Conservation (phyloP, 1,139 yeast species). For the Pichia cactophila region DNA sequence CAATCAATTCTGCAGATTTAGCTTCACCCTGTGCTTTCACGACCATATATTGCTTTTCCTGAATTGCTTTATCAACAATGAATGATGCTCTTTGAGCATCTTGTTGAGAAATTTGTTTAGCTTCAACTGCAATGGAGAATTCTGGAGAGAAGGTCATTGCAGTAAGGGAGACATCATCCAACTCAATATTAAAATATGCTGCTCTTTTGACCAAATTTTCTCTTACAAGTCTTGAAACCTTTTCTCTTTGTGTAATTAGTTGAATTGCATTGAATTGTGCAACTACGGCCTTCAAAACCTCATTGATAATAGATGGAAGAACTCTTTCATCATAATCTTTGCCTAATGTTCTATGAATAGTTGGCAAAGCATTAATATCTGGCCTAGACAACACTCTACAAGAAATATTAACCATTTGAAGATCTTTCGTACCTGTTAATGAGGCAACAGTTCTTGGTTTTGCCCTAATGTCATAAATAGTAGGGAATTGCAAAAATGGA, state of each 20-base stretch:
- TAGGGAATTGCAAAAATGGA: conserved; percentile 94
- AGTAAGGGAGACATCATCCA: conserved; percentile 95
- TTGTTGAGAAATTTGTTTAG: conserved; percentile 98
- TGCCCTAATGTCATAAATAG: conserved; percentile 91
- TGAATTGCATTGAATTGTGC: conserved; percentile 98
- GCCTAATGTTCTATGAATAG: conserved; percentile 86
- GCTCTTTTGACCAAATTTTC: conserved; percentile 92
- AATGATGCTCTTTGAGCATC: conserved; percentile 98
- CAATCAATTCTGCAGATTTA: conserved; percentile 93
- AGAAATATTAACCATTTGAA: conserved; percentile 98
- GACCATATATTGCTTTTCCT: conserved; percentile 93
- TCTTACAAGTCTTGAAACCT: conserved; percentile 83
- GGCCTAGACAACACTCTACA: conserved; percentile 96
- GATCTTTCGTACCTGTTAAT: conserved; percentile 94
- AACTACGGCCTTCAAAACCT: conserved; percentile 91
- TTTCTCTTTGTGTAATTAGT: conserved; percentile 95
- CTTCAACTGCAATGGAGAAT: conserved; percentile 95
- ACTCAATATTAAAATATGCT: conserved; percentile 70
- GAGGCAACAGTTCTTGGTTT: conserved; percentile 97
- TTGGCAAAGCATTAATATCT: conserved; percentile 67
- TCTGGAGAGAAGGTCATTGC: conserved; percentile 97
- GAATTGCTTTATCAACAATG: conserved; percentile 92
- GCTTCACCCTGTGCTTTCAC: conserved; percentile 99
- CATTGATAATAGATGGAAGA: conserved; percentile 93
- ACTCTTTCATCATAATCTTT: conserved; percentile 93